Percentiles rank a stretch among this genome's conserved stretches.
Evolutionary conservation across 345 rosid genomes (phyloP).

Genomic region (Acer saccharum): DNA sequence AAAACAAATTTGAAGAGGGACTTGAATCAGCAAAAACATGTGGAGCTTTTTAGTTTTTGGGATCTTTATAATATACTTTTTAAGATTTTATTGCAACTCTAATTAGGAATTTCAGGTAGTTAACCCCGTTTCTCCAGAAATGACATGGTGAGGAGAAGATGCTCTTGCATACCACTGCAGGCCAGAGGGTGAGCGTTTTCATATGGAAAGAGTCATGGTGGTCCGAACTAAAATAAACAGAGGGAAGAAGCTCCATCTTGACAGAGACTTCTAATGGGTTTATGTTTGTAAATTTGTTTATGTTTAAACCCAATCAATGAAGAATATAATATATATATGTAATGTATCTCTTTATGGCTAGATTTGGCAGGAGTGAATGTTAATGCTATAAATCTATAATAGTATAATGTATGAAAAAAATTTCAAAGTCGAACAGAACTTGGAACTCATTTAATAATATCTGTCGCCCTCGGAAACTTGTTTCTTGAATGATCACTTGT

Average conservation of each 20-base stretch:
- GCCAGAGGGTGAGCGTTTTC: neutral
- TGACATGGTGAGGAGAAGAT: constrained; percentile 48
- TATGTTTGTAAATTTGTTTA: constrained; percentile 31
- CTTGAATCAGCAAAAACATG: neutral
- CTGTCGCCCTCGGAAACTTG: too few relatives aligned
- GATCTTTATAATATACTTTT: neutral
- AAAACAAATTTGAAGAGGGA: neutral
- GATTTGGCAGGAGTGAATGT: constrained; percentile 16
- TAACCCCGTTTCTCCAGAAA: constrained; percentile 34
- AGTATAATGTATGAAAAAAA: neutral
- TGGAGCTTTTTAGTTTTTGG: neutral
- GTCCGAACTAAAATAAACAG: constrained; percentile 25
- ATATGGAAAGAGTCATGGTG: neutral
- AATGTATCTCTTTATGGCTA: constrained; percentile 25
- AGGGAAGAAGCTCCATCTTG: constrained; percentile 23
- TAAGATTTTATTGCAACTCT: neutral
- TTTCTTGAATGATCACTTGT: too few relatives aligned
- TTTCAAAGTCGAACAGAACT: neutral
- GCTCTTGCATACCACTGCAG: constrained; percentile 13
- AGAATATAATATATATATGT: neutral
- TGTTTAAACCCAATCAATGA: constrained; percentile 14
- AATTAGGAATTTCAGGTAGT: constrained; percentile 31
- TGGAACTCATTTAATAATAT: neutral
- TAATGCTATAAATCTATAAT: too few relatives aligned
- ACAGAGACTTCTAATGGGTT: constrained; percentile 6